phyloP scores from a whole-genome alignment of 768 basidiomycete species.

The Mycena latifolia region DNA sequence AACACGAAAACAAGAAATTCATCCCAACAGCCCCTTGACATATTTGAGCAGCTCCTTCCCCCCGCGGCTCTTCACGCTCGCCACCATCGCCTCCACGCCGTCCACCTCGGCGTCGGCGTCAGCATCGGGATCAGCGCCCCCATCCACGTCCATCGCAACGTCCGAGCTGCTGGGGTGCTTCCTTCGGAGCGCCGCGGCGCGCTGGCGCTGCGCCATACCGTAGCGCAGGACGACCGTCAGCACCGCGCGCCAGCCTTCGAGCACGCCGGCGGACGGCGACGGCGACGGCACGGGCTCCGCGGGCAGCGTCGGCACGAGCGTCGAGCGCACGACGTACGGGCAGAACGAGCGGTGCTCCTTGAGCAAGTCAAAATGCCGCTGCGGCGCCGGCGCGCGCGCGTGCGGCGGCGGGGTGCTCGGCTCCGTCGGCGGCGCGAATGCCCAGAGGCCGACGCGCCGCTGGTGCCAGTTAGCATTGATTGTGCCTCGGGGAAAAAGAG shows the following conservation, averaged over 20 bases:
- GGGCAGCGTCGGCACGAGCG: slow-evolving; percentile 69
- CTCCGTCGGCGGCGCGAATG: slow-evolving; percentile 58
- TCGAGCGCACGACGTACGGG: slow-evolving; percentile 84
- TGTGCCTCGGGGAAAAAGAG: no score
- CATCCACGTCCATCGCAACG: slow-evolving; percentile 54
- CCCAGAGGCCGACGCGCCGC: slow-evolving; percentile 85
- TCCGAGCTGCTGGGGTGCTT: slow-evolving; percentile 31
- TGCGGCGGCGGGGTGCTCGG: slow-evolving; percentile 36
- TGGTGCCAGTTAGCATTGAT: slow-evolving; percentile 36
- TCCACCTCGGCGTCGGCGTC: slow-evolving; percentile 40
- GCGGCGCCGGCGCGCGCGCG: slow-evolving; percentile 43
- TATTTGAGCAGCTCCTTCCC: slow-evolving; percentile 80
- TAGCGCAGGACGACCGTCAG: slow-evolving; percentile 75
- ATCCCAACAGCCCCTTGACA: slow-evolving; percentile 60
- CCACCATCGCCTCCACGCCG: slow-evolving; percentile 80
- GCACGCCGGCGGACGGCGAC: slow-evolving; percentile 35
- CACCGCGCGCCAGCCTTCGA: slow-evolving; percentile 90
- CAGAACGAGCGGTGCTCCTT: slow-evolving; percentile 90
- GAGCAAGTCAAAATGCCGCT: slow-evolving; percentile 76
- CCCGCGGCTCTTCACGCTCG: slow-evolving; percentile 79
- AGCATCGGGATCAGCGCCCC: slow-evolving; percentile 23
- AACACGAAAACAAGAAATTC: neutral
- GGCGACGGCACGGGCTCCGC: slow-evolving; percentile 42
- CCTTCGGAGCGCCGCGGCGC: slow-evolving; percentile 43
- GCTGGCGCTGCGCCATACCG: slow-evolving; percentile 70